Base-by-base conservation (phyloP, 352 stramenopile genomes). In the Hyaloperonospora arabidopsidis region DNA sequence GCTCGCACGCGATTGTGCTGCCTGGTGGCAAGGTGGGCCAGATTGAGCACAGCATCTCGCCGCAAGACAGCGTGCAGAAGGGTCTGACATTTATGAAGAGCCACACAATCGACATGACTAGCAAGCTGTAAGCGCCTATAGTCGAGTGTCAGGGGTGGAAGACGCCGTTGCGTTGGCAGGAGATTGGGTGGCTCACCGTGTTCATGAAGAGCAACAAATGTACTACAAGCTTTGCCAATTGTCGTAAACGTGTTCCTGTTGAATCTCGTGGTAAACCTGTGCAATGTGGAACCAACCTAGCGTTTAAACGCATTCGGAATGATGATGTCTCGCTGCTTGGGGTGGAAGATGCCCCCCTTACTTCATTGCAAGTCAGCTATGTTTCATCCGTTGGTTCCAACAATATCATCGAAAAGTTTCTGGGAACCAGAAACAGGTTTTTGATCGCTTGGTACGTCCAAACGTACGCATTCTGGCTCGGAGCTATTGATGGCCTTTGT, bases 1-100 rank as follows among this genome's bases (percentile, higher is more conserved):
- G 84, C 49, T 94, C 84, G 69, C 84, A 94, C 48, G 80, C 91
- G 59, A 87, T 94, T 56, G 51, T 94, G 23, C 63, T 87, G 29
- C 72, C 76, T n/a, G 84, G 84, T 34, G 82, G 79, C 36, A 77
- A 78, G 32, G 59, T 94, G 15, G 82, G 76, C 45, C 64, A 94
- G 47, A 76, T 94, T 32, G 63, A 86, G 53, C 67, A 66, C 59
- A 78, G 87, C 55, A 79, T 91, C 49, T 68, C 74, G 40, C 84
- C 84, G n/a, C 49, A 82, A 28, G 82, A 93, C 53, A 94, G 84
- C 61, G 81, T 92, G 63, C 79, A 52, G 53, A 89, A 87, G 67
- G 76, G 73, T 40, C 68, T 94, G 11, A 79, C 59, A 43, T 94
- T 90, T 56, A 79, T 70, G 28, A 61, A 70, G 57, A 71, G 57